These are phyloP conservation scores for Dactylellina sp. DNA, from an alignment of 2,329 filamentous ascomycete genomes.

Conservation along the genomic window DNA sequence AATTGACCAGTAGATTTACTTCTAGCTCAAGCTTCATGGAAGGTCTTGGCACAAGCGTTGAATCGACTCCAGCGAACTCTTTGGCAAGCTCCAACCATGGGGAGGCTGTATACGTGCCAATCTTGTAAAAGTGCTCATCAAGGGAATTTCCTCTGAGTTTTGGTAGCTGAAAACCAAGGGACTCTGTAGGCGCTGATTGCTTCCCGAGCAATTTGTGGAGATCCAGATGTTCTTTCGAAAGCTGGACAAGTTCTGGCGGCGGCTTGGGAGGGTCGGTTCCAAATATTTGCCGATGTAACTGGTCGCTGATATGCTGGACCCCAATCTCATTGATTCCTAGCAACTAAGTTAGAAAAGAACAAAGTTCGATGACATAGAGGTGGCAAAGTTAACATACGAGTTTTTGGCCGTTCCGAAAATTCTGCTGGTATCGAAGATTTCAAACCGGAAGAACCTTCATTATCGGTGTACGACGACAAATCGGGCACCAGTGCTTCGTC, in stretches of 20 bases:
- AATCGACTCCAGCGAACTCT: conserved; percentile 71
- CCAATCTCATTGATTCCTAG: conserved; percentile 91
- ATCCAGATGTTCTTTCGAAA: conserved; percentile 83
- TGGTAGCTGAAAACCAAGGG: conserved; percentile 88
- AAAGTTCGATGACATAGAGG: not conserved
- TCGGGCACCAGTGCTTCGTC: not conserved
- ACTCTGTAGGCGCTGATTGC: conserved; percentile 79
- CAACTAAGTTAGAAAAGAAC: conserved; percentile 60
- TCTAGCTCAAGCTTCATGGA: conserved; percentile 65
- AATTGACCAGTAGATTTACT: conserved; percentile 62
- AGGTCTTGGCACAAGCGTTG: conserved; percentile 70
- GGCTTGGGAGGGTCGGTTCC: conserved; percentile 67
- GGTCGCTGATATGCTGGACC: conserved; percentile 88
- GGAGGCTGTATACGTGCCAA: conserved; percentile 87
- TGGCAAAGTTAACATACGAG: conserved; percentile 22
- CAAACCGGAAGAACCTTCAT: too few species aligned
- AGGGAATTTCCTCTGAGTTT: conserved; percentile 77
- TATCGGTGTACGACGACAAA: not conserved
- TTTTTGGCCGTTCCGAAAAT: not conserved
- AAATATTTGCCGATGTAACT: conserved; percentile 88
- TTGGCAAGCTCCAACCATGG: conserved; percentile 83
- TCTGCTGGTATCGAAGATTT: not conserved
- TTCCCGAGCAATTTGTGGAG: conserved; percentile 91
- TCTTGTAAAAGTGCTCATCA: conserved; percentile 92
- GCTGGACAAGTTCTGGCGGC: conserved; percentile 77